These are phyloP conservation scores for Colletotrichum caudatum DNA, from an alignment of 2,329 filamentous ascomycete genomes.

Conservation along the genomic window DNA sequence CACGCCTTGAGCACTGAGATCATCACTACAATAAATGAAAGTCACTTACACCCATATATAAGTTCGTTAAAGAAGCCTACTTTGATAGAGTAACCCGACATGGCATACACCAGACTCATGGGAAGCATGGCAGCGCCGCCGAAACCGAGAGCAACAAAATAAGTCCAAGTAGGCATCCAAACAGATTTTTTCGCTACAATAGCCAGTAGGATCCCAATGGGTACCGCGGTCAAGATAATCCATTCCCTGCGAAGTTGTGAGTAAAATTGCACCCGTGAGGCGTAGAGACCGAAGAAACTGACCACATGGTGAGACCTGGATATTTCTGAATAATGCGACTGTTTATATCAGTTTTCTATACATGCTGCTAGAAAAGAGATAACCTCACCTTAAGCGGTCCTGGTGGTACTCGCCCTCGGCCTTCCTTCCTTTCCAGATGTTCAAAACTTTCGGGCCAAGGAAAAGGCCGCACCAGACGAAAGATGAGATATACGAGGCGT, in stretches of 20 bases:
- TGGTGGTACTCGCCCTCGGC: slow-evolving; percentile 43
- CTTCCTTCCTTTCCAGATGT: slow-evolving; percentile 51
- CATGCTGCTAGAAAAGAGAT: no score
- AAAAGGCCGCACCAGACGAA: slow-evolving; percentile 70
- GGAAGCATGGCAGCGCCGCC: slow-evolving; percentile 68
- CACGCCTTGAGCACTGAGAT: slow-evolving; percentile 43
- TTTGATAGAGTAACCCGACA: slow-evolving; percentile 65
- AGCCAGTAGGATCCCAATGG: slow-evolving; percentile 53
- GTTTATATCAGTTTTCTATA: background rate
- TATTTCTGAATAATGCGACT: slow-evolving; percentile 66
- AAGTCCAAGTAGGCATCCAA: slow-evolving; percentile 71
- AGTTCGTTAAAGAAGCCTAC: slow-evolving; percentile 72
- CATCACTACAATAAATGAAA: slow-evolving; percentile 61
- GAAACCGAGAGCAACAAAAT: slow-evolving; percentile 67
- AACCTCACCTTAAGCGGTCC: slow-evolving; percentile 27
- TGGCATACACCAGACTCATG: slow-evolving; percentile 70
- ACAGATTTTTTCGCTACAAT: slow-evolving; percentile 64
- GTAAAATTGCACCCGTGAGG: background rate
- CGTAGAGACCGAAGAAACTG: background rate
- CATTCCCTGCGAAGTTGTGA: slow-evolving; percentile 35
- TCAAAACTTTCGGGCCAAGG: slow-evolving; percentile 60
- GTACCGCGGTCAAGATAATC: slow-evolving; percentile 43
- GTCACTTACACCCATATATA: slow-evolving; percentile 58
- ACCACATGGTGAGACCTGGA: slow-evolving; percentile 54
- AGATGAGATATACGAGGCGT: slow-evolving; percentile 69